These are phyloP conservation scores for Afroboletus lepidellus DNA, from an alignment of 1,284 basidiomycete genomes.

Conservation along the genomic window DNA sequence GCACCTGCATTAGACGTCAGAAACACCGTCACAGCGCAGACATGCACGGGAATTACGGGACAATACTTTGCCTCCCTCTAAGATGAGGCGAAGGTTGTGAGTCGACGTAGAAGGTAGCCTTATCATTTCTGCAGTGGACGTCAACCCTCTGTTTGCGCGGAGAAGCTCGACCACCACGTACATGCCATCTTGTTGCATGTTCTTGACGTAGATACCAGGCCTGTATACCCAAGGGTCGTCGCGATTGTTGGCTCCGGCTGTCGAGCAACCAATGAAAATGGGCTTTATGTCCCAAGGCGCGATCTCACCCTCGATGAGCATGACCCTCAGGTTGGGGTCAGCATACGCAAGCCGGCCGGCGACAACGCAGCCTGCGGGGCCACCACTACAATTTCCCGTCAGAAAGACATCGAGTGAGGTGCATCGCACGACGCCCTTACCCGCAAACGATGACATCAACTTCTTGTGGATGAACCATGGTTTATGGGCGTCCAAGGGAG, in stretches of 20 bases:
- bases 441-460: conserved; percentile 69
- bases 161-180: conserved; percentile 31
- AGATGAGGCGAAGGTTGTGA: conserved; percentile 55
- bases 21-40: background rate
- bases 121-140: conserved; percentile 53
- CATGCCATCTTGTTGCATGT: conserved; percentile 70
- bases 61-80: conserved; percentile 63
- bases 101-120: conserved; percentile 69
- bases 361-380: conserved; percentile 66
- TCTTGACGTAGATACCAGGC: conserved; percentile 66
- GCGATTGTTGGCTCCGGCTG: conserved; percentile 67
- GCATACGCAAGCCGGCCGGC: conserved; percentile 70
- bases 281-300: background rate
- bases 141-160: conserved; percentile 2
- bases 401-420: conserved; percentile 2
- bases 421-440: conserved; percentile 28
- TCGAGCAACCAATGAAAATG: background rate
- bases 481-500: conserved; percentile 5
- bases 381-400: conserved; percentile 44
- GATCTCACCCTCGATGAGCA: conserved; percentile 65
- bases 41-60: conserved; percentile 48
- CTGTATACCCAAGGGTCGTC: conserved; percentile 75
- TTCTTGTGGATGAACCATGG: conserved; percentile 61
- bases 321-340: conserved; percentile 69
- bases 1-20: conserved; percentile 41